Percentiles rank a stretch among this genome's conserved stretches.
Conservation (phyloP, 1,284 basidiomycete genomes). For the Phylloboletellus chloephorus region DNA sequence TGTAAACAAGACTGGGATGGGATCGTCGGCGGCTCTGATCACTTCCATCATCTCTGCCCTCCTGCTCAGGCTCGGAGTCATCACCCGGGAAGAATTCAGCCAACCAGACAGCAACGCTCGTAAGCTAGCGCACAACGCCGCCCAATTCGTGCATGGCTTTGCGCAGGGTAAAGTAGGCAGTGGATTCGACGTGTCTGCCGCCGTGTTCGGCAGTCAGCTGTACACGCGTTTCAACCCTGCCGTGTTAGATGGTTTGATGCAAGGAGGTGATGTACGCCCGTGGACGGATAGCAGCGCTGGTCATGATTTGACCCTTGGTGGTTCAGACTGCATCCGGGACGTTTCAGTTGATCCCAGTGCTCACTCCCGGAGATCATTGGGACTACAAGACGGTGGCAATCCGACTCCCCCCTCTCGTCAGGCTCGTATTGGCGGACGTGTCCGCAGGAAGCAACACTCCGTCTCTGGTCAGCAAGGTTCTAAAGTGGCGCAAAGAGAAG, state of each 20-base stretch:
- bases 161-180: constrained; percentile 98
- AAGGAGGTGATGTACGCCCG: constrained; percentile 42
- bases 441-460: constrained; percentile 93
- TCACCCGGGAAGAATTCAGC: constrained; percentile 47
- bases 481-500: constrained; percentile 74
- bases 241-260: constrained; percentile 67
- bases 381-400: constrained; percentile 65
- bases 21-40: constrained; percentile 94
- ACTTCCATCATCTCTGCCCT: constrained; percentile 89
- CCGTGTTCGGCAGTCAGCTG: constrained; percentile 91
- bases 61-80: constrained; percentile 70
- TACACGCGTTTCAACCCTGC: constrained; percentile 86
- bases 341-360: constrained; percentile 31
- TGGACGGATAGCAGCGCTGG: neutral
- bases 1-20: constrained; percentile 97
- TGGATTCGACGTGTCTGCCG: constrained; percentile 94
- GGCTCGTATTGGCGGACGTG: constrained; percentile 87
- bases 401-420: constrained; percentile 72
- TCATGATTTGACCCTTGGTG: constrained; percentile 1
- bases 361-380: constrained; percentile 57
- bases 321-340: constrained; percentile 15
- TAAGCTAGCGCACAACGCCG: constrained; percentile 82
- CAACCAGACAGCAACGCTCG: constrained; percentile 43
- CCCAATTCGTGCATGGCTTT: constrained; percentile 93
- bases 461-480: constrained; percentile 81